These are phyloP conservation scores for Boletus subparvulus DNA, from an alignment of 768 basidiomycete species.

Conservation along the genomic window DNA sequence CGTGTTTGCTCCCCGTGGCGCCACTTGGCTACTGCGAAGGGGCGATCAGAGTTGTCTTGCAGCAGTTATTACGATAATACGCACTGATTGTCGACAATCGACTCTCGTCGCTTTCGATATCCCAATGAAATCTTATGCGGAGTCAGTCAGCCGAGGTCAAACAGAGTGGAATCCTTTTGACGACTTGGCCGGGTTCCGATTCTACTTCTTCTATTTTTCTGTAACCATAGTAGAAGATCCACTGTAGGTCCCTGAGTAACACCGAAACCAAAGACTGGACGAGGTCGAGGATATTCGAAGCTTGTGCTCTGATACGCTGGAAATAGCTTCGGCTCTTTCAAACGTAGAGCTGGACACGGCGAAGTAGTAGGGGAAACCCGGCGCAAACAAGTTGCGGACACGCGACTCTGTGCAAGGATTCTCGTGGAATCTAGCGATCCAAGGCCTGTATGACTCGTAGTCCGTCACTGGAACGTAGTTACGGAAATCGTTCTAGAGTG, in stretches of 20 bases:
- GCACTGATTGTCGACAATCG: slow-evolving; percentile 6
- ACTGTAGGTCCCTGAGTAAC: neutral
- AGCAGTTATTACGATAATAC: neutral
- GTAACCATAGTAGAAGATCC: slow-evolving; percentile 4
- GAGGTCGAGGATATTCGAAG: neutral
- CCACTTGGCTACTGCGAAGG: slow-evolving; percentile 5
- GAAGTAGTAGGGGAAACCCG: slow-evolving; percentile 12
- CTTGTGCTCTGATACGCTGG: neutral
- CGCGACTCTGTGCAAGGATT: slow-evolving; percentile 7
- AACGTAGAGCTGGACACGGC: slow-evolving; percentile 16
- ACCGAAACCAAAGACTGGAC: neutral
- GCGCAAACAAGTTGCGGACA: slow-evolving; percentile 15
- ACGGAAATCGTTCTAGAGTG: slow-evolving; percentile 7
- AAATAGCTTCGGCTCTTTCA: slow-evolving; percentile 10
- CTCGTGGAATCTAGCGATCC: slow-evolving; percentile 8
- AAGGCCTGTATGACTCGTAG: slow-evolving; percentile 13
- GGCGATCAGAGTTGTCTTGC: neutral
- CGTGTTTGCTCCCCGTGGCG: slow-evolving; percentile 9
- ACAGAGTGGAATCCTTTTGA: neutral
- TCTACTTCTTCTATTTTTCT: slow-evolving; percentile 2
- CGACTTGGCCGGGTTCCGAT: neutral
- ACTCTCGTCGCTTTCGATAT: slow-evolving; percentile 9
- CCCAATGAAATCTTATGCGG: slow-evolving; percentile 7
- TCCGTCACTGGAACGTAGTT: slow-evolving; percentile 11
- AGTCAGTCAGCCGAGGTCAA: neutral